Percentiles rank a stretch among this genome's conserved stretches.
Evolutionary conservation across 345 rosid species (phyloP).

Genomic region (Syzygium jambos): DNA sequence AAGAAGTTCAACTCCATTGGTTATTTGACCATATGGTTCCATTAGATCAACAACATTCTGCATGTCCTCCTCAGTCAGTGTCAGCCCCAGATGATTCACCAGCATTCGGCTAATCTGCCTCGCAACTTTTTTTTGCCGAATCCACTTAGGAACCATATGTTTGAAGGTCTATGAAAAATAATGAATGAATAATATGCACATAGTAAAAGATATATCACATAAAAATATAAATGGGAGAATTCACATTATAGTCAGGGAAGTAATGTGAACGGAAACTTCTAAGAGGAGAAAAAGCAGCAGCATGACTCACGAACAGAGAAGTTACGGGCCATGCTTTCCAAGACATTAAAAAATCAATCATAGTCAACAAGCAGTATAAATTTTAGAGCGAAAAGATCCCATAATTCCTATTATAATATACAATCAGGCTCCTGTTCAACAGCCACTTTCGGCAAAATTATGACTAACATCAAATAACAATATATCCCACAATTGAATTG

Average conservation of each 20-base stretch:
- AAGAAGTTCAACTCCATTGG: constrained; percentile 78
- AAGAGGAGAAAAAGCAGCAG: not conserved
- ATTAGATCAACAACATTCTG: constrained; percentile 88
- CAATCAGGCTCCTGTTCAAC: not conserved
- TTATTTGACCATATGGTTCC: constrained; percentile 97
- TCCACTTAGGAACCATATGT: constrained; percentile 53
- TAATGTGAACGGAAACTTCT: not conserved
- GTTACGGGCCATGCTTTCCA: not conserved
- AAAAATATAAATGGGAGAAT: not conserved
- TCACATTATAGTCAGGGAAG: not conserved
- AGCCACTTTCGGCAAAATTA: too few relatives aligned
- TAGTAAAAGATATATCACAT: not conserved
- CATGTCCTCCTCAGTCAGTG: constrained; percentile 68
- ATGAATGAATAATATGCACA: not conserved
- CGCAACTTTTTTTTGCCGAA: constrained; percentile 45
- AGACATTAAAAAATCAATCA: not conserved
- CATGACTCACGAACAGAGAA: not conserved
- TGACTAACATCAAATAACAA: too few relatives aligned
- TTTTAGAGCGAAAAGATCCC: not conserved
- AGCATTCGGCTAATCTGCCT: constrained; percentile 61
- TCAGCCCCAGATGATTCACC: constrained; percentile 89
- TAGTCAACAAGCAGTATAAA: not conserved
- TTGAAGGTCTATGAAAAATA: constrained; percentile 58
- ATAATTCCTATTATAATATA: not conserved
- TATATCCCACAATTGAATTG: not conserved